Base-by-base conservation (phyloP, 306 rosid genomes). In the Canavalia ensiformis region DNA sequence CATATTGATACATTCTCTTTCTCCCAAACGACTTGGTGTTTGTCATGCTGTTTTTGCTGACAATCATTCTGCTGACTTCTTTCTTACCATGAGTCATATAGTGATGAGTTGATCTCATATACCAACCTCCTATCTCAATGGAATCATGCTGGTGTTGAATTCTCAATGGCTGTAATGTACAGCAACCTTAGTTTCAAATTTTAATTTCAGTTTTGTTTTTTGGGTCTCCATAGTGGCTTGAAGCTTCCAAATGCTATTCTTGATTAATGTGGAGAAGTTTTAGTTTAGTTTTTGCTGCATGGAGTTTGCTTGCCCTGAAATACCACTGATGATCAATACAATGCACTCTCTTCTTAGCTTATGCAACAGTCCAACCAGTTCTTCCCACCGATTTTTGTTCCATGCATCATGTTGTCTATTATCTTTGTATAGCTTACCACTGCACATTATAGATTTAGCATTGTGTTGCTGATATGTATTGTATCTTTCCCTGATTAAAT, bases 391-490 rank as follows among this genome's bases (percentile, higher is more conserved):
- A 5, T 35, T 62, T 34, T 12, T 34, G 46, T 62, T 56, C 10
- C 28, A 10, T 37, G 44, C 45, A 39, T 71, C 56, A 55, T 74
- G 25, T 30, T 54, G 58, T 30, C 60, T 49, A 39, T 82, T 69
- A 59, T 75, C 44, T 39, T 34, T 45, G 9, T 7, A 6, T 47
- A 35, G 29, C 28, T 39, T 39, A 39, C 9, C 28, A 34, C 8
- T 78, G 67, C 74, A 10, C 33, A 66, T 56, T 49, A 69, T 72
- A 60, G 58, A 41, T 45, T 79, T 33, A 25, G 47, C 45, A 73
- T 74, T 84, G 72, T 65, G 71, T 59, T 3, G 51, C 45, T 34
- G 31, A 62, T n/a, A 60, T 73, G 45, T 67, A 34, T 18, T n/a
- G 30, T 45, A 11, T 41, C 67, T 37, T 68, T 76, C 52, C 37